Evolutionary conservation across 768 basidiomycete genomes (phyloP), one percentile per base, ranked within the genome.

Genomic region (Lactarius hatsudake): DNA sequence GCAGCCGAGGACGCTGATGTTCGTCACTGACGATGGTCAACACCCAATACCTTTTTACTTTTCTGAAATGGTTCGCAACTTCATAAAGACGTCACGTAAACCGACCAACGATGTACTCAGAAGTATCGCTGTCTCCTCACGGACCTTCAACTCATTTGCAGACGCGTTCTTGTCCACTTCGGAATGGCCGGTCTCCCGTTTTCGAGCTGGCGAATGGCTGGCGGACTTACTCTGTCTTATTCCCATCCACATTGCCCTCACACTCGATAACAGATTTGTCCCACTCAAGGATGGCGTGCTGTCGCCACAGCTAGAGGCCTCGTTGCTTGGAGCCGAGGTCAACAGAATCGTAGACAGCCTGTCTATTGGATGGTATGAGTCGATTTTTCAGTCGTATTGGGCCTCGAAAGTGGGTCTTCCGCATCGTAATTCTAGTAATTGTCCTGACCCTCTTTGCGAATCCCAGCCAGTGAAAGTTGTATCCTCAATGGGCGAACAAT

Each of bases 401-500:
- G 83, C 84, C 0, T 77, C 77, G 23, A 88, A 84, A 79, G 86
- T 81, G 45, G 4, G 56, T 9, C 10, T 48, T 34, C 48, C 26
- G 8, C 8, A 5, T 32, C 32, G 9, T 10, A 0, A 20, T 4
- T 28, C 40, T 4, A 10, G 0, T 5, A 45, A 51, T 60, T 61
- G 28, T 56, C n/a, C 30, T 60, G 1, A 63, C n/a, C 7, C 1
- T 28, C 18, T 34, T 26, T 61, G 45, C 59, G 45, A 34, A 58
- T 28, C 23, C 18, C 45, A 87, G 84, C 86, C 85, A 1, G 86
- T 88, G 18, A 82, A 80, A 69, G 87, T 87, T 3, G 86, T 87
- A 0, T 86, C 86, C 0, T 88, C 87, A 0, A 87, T 87, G 86
- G 86, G 86, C 1, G 86, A 87, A 72, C 87, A 87, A 71, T 87